phyloP scores from a whole-genome alignment of 1,139 yeast genomes.

The Candida sanyaensis region DNA sequence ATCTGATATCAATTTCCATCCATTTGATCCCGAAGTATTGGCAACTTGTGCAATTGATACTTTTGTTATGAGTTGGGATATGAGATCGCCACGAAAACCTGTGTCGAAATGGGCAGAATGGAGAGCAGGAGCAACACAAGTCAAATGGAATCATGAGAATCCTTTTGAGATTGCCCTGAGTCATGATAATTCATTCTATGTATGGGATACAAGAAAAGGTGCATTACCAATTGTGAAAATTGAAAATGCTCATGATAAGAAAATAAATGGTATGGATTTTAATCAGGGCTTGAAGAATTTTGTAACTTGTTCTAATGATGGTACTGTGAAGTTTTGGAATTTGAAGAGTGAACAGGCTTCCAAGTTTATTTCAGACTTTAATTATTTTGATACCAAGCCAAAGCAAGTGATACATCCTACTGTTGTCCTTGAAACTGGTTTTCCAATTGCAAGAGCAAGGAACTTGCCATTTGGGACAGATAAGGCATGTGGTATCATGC shows the following conservation, averaged over 20 bases:
- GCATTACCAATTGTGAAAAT: conserved; percentile 70
- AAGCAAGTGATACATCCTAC: conserved; percentile 37
- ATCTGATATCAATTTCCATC: conserved; percentile 93
- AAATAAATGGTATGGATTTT: conserved; percentile 89
- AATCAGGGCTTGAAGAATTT: conserved; percentile 60
- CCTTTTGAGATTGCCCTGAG: conserved; percentile 79
- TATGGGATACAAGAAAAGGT: conserved; percentile 90
- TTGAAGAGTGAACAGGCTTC: conserved; percentile 33
- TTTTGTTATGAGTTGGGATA: conserved; percentile 85
- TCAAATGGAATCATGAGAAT: conserved; percentile 85
- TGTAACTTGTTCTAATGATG: conserved; percentile 84
- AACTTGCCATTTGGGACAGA: conserved; percentile 88
- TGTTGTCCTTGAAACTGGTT: conserved; percentile 66
- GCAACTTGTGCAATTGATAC: conserved; percentile 96
- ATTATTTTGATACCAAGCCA: conserved; percentile 24
- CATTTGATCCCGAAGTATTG: conserved; percentile 79
- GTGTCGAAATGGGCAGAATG: conserved; percentile 84
- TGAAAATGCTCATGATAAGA: conserved; percentile 69
- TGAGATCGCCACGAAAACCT: conserved; percentile 75
- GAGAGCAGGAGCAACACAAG: conserved; percentile 94
- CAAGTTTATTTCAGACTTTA: conserved; percentile 19
- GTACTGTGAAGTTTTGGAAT: conserved; percentile 88
- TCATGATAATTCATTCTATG: conserved; percentile 75
- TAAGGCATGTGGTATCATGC: conserved; percentile 78
- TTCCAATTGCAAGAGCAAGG: conserved; percentile 88